Percentiles rank a stretch among this genome's conserved stretches.
These are phyloP conservation scores for Chytridium lagenaria DNA, from an alignment of 371 early-diverging fungal species.

Conservation along the genomic window DNA sequence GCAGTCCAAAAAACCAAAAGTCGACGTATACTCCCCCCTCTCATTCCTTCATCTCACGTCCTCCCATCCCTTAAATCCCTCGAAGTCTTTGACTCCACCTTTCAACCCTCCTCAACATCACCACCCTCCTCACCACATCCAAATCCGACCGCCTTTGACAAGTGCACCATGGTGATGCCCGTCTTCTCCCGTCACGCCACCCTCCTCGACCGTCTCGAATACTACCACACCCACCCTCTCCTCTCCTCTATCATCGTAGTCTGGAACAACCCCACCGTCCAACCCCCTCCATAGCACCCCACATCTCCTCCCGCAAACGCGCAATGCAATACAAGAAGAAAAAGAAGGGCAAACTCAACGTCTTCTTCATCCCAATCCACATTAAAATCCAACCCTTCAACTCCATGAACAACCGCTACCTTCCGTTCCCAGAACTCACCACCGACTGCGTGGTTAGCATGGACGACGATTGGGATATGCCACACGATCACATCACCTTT, in stretches of 20 bases:
- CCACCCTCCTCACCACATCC: not conserved
- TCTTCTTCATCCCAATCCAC: conserved; percentile 37
- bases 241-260: conserved; percentile 39
- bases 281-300: conserved; percentile 24
- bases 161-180: conserved; percentile 45
- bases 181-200: conserved; percentile 34
- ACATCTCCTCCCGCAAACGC: not conserved
- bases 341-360: not conserved
- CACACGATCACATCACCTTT: conserved; percentile 33
- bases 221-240: conserved; percentile 35
- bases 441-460: conserved; percentile 46
- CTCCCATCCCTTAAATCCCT: not conserved
- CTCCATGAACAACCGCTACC: conserved; percentile 43
- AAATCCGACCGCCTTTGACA: conserved; percentile 25
- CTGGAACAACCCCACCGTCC: conserved; percentile 40
- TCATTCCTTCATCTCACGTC: not conserved
- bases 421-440: conserved; percentile 36
- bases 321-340: not conserved
- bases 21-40: no score
- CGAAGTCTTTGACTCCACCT: not conserved
- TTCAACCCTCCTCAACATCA: not conserved
- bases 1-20: no score
- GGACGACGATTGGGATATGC: conserved; percentile 51
- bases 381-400: conserved; percentile 31
- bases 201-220: conserved; percentile 30